phyloP scores from a whole-genome alignment of 2,329 filamentous ascomycete genomes.

The Fusarium xylarioides region DNA sequence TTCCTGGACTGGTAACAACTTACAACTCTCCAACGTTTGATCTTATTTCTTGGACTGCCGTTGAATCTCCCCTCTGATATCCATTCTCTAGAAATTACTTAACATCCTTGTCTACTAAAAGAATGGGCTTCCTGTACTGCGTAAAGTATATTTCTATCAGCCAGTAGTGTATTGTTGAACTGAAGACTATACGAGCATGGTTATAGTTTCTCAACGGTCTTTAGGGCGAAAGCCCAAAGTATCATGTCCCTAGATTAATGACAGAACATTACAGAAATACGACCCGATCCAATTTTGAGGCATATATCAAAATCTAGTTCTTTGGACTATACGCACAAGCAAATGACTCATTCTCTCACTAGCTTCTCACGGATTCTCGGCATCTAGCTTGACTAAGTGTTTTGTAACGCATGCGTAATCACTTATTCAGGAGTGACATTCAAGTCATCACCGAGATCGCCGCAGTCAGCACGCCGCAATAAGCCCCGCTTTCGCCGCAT shows the following conservation, averaged over 20 bases:
- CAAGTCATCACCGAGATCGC: neutral
- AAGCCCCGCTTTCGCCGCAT: neutral
- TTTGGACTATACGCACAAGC: no score
- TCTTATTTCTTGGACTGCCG: no score
- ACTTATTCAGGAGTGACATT: neutral
- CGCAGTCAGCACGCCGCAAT: constrained; percentile 1
- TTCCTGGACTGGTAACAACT: neutral
- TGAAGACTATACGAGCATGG: fast-evolving
- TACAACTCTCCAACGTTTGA: no score
- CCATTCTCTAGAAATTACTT: no score
- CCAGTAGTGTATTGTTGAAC: neutral
- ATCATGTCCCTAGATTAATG: neutral
- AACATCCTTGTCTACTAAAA: no score
- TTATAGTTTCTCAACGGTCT: no score
- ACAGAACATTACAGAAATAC: neutral
- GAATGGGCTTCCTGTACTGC: neutral
- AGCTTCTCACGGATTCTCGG: neutral
- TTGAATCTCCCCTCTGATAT: fast-evolving
- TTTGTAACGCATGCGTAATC: neutral
- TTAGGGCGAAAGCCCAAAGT: no score
- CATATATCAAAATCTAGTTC: neutral
- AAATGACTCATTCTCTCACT: neutral
- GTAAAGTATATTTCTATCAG: neutral
- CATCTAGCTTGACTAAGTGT: neutral
- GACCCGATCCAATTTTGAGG: neutral